Base-by-base conservation (phyloP, 805 yeast genomes). In the Metschnikowia arizonensis region DNA sequence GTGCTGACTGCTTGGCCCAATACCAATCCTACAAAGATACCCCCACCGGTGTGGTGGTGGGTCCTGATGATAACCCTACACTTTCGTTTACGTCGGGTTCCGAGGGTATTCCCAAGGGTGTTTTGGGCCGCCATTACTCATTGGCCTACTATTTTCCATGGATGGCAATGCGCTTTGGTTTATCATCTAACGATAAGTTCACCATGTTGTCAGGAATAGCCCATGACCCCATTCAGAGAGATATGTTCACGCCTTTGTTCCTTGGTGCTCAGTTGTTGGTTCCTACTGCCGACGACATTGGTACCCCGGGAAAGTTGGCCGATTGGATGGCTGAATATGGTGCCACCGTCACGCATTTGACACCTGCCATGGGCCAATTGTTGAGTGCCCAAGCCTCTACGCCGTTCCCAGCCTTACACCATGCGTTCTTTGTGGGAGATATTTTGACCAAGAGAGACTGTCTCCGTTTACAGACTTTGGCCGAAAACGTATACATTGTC, bases 361-460 rank as follows among this genome's bases (percentile, higher is more conserved):
- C 99, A 1, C 99, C 99, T 4, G 99, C 99, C 5, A 93, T 95
- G 99, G 99, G 99, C 50, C 99, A 93, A 68, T 73, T 93, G 47
- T 74, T 93, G 57, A 85, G 96, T 50, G 97, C 98, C 4, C 97
- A 93, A 70, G 99, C 99, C 15, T 74, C 85, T 11, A 83, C 93
- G 10, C 83, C 84, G 45, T 85, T 93, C 62, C 91, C 96, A 21
- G 61, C 81, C 3, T 75, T 93, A 50, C 96, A 88, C 61, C 97
- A 91, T 62, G 99, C 99, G 1, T 93, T 93, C 73, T 93, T 93
- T 60, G 99, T 93, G 24, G 99, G 99, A 59, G 99, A 93, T 66
- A 88, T 93, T 50, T 73, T 93, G 53, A 93, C 99, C 53, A 95
- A 93, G 69, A 84, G 99, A 69, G 99, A 95, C 66, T 93, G 99